Evolutionary conservation across 106 monocot species (phyloP), one percentile per base, ranked within the genome.

Genomic region (Alisma plantagoaquatica): DNA sequence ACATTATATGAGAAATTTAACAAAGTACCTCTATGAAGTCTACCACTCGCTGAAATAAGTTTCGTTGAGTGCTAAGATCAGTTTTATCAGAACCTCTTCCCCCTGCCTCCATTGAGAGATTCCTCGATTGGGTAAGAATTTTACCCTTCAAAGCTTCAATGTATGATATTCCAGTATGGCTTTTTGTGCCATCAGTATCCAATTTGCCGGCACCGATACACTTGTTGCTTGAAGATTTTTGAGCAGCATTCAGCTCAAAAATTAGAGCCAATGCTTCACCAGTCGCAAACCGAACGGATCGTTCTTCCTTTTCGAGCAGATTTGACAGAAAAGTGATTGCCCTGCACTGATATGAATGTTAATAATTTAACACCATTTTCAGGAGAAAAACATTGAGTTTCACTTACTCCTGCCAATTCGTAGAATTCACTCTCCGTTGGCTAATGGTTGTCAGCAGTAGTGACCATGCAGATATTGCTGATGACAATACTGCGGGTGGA

Each of bases 261-360:
- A 72, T 71, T 43, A 82, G n/a, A 24, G 82, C 82, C 55, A 86
- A 61, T 28, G 86, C 92, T 92, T 92, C 92, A 25, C 92, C 92
- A 65, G 86, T 70, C 65, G 86, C 85, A 72, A 86, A 73, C 33
- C 92, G 86, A 28, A 92, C 82, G 41, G 75, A 33, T 49, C 81
- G 78, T 46, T 92, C 92, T 29, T 79, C 78, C 24, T 73, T 70
- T 47, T 81, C 81, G 18, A 92, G 59, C 10, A 92, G 70, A 43
- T 63, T 76, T 33, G 72, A 82, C 14, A 92, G 76, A 33, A 56
- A 76, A 0, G 70, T 63, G 31, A 92, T 59, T 31, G 75, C 68
- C 49, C 92, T 92, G 54, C 32, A 66, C 7, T 54, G 17, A 1
- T n/a, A 57, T 15, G 33, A 7, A 50, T 18, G 20, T 10, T 15